Evolutionary conservation across 1,284 basidiomycete species (phyloP).

Genomic region (Schizophyllum commune): DNA sequence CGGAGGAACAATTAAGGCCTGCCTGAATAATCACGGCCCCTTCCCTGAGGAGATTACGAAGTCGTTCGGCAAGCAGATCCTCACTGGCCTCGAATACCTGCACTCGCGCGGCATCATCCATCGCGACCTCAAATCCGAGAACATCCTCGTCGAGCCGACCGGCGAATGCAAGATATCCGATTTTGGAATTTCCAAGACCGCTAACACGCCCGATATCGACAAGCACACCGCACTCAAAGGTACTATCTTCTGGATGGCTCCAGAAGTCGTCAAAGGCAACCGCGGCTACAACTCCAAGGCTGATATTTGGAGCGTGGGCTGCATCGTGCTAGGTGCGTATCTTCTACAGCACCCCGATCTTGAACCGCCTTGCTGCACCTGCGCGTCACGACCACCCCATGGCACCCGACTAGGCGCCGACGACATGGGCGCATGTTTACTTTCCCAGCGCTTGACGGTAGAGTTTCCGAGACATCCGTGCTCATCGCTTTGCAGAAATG

Average conservation of each 20-base stretch:
- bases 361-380: too few relatives aligned
- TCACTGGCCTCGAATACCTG: constrained; percentile 70
- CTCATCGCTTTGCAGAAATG: constrained; percentile 49
- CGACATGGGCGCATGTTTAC: too few relatives aligned
- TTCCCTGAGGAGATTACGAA: constrained; percentile 64
- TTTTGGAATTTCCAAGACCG: constrained; percentile 67
- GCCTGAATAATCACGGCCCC: constrained; percentile 57
- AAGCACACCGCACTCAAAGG: constrained; percentile 58
- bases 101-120: constrained; percentile 69
- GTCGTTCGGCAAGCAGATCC: constrained; percentile 65
- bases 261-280: constrained; percentile 45
- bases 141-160: constrained; percentile 66
- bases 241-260: constrained; percentile 78
- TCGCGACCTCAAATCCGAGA: constrained; percentile 75
- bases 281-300: constrained; percentile 59
- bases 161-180: constrained; percentile 79
- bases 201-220: constrained; percentile 29
- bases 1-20: constrained; percentile 67
- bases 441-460: too few relatives aligned
- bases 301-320: constrained; percentile 68
- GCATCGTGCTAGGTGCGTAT: background rate
- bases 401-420: too few relatives aligned
- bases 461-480: too few relatives aligned
- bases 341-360: too few relatives aligned
- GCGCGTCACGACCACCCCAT: background rate